Base-by-base conservation (phyloP, 1,284 basidiomycete genomes). In the Termitomyces sp. region DNA sequence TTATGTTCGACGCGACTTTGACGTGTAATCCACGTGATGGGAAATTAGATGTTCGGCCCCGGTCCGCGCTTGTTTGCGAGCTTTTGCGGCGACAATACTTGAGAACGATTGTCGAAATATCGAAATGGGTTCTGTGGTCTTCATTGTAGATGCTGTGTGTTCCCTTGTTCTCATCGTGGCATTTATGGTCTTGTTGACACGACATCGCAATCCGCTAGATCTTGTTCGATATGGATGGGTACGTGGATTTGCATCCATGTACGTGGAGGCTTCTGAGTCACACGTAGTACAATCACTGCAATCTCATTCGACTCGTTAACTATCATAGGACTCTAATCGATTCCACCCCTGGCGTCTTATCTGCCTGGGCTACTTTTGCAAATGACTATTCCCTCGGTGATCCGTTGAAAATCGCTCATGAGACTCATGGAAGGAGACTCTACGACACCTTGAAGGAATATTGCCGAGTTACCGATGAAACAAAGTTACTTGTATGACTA, bases 171-270 rank as follows among this genome's bases (percentile, higher is more conserved):
- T 26, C 39, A 38, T 34, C 33, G 40, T 37, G 52, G n/a, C 35
- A 58, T 51, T 31, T 47, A 31, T 10, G n/a, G 44, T 44, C 56
- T 57, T 14, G 14, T 56, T 42, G 58, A 75, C 52, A 13, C 21
- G 13, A 39, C 21, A 45, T 34, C 18, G 24, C 18, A 16, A 26
- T 26, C n/a, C 21, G 18, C 21, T 60, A 75, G 83, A 75, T 86
- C 57, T 71, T 86, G 39, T 86, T 86, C 61, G 84, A 86, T 66
- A 79, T 86, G 75, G 84, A 86, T 62, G 84, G 84, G 84, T 84
- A 59, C 67, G 69, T 63, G 46, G 45, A 28, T 28, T 39, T 18
- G 46, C 34, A 28, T 6, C n/a, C n/a, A n/a, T n/a, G n/a, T n/a
- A n/a, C n/a, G n/a, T n/a, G n/a, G n/a, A n/a, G n/a, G 28, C 11